A percentile compares a stretch with the other conserved stretches of the same genome.
phyloP scores from a whole-genome alignment of 1,284 basidiomycete genomes.

The Microstroma glucosiphilum region DNA sequence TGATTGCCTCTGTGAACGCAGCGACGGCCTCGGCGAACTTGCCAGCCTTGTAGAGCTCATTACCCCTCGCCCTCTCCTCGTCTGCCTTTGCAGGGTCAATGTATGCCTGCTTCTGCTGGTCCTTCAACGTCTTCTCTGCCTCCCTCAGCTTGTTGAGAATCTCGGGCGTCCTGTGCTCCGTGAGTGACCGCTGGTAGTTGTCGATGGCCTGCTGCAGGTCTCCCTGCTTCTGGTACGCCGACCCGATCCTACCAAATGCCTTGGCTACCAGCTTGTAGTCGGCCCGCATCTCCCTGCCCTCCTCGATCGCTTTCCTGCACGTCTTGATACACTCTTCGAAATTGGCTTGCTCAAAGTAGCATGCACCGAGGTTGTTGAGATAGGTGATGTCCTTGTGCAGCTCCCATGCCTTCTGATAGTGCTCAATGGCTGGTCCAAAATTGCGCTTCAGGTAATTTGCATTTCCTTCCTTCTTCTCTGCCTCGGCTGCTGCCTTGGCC shows the following conservation, averaged over 20 bases:
- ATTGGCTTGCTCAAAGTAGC: constrained; percentile 85
- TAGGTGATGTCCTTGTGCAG: constrained; percentile 87
- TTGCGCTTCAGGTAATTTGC: constrained; percentile 78
- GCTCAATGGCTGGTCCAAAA: constrained; percentile 48
- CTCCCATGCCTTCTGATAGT: constrained; percentile 76
- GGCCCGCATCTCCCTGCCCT: constrained; percentile 65
- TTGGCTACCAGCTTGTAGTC: constrained; percentile 61
- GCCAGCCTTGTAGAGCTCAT: constrained; percentile 66
- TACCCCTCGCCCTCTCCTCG: constrained; percentile 82
- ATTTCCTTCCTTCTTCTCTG: constrained; percentile 60
- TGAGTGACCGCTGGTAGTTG: constrained; percentile 60
- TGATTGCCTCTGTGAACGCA: constrained; percentile 81
- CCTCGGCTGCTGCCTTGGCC: constrained; percentile 13
- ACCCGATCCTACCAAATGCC: constrained; percentile 83
- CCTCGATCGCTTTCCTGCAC: constrained; percentile 89
- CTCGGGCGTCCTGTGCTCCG: constrained; percentile 93
- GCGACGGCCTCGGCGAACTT: constrained; percentile 7
- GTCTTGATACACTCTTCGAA: constrained; percentile 84
- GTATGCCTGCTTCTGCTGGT: constrained; percentile 74
- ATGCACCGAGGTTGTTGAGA: constrained; percentile 64
- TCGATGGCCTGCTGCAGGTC: constrained; percentile 66
- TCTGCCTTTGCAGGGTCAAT: constrained; percentile 81
- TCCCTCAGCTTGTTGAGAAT: constrained; percentile 73
- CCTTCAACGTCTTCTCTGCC: constrained; percentile 71
- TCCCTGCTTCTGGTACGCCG: constrained; percentile 73